Conservation (phyloP, 495 filamentous ascomycete species). For the Xylaria telfairii region DNA sequence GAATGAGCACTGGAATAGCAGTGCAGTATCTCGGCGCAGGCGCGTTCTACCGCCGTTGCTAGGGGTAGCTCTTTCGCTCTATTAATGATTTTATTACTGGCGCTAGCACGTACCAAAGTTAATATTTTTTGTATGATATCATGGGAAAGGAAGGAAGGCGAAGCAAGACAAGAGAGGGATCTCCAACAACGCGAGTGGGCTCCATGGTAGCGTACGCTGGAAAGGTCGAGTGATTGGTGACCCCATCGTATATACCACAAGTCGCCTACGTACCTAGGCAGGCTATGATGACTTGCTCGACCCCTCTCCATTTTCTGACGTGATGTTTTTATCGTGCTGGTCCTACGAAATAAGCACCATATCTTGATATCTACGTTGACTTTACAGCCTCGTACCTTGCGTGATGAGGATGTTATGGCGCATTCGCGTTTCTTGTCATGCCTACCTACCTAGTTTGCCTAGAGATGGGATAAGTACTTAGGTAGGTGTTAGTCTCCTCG, state of each 20-base stretch:
- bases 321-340: too few species aligned
- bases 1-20: not conserved
- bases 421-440: too few species aligned
- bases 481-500: too few species aligned
- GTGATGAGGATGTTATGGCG: too few species aligned
- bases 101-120: not conserved
- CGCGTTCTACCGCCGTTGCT: not conserved
- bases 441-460: too few species aligned
- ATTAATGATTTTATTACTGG: not conserved
- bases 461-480: too few species aligned
- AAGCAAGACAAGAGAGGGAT: not conserved
- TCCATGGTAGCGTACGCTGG: not conserved
- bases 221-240: not conserved
- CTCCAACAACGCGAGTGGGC: not conserved
- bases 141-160: not conserved
- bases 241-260: not conserved
- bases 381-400: too few species aligned
- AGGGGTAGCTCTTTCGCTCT: not conserved
- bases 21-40: not conserved
- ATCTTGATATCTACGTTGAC: too few species aligned
- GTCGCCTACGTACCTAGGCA: not conserved
- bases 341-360: too few species aligned
- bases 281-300: not conserved
- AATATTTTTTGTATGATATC: slow-evolving; percentile 1
- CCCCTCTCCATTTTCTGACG: not conserved